phyloP scores from a whole-genome alignment of 1,284 basidiomycete species.

The Sanghuangporus baumii region DNA sequence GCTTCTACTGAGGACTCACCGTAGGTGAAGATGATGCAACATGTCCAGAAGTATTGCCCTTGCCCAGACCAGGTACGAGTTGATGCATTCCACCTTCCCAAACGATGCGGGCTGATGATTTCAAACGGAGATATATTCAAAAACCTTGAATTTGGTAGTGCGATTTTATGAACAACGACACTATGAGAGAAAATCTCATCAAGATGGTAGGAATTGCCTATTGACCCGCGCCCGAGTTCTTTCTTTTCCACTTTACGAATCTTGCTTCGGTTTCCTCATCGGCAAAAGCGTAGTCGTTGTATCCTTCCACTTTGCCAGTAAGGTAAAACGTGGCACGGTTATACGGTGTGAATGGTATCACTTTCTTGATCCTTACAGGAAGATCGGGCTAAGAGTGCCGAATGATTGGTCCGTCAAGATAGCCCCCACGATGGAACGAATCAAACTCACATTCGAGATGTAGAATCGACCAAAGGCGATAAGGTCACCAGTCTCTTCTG shows the following conservation, averaged over 20 bases:
- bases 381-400: constrained; percentile 17
- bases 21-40: no score
- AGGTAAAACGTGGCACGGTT: constrained; percentile 17
- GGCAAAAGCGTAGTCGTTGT: constrained; percentile 17
- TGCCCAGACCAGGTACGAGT: no score
- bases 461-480: constrained; percentile 45
- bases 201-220: background rate
- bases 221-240: background rate
- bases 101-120: background rate
- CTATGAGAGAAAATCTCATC: background rate
- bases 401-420: background rate
- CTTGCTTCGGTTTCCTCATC: constrained; percentile 13
- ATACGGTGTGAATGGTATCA: constrained; percentile 16
- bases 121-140: background rate
- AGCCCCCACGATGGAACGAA: background rate
- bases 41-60: no score
- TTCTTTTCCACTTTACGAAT: background rate
- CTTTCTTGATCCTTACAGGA: constrained; percentile 14
- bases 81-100: background rate
- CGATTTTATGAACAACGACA: background rate
- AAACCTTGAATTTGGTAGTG: background rate
- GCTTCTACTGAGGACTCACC: no score
- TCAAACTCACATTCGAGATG: constrained; percentile 37
- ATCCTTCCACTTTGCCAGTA: constrained; percentile 11
- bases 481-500: constrained; percentile 31